Evolutionary conservation across 805 yeast species (phyloP).

Genomic region (Wickerhamiella domercqiae): DNA sequence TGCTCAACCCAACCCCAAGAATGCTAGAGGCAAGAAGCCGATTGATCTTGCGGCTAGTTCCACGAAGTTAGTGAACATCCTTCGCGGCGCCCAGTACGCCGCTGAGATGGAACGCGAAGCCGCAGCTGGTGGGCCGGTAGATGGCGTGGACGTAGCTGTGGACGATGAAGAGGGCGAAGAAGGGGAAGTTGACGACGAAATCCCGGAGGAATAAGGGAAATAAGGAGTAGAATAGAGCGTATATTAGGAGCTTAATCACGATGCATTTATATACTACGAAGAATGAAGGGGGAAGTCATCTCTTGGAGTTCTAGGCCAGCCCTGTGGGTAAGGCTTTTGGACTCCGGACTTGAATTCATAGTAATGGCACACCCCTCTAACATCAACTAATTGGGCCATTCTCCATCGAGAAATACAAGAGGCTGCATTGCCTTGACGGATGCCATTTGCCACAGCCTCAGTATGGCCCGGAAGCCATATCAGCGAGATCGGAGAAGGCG

Average conservation of each 20-base stretch:
- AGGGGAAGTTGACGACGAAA: slow-evolving; percentile 5
- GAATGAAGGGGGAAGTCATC: no score
- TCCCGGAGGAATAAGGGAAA: neutral
- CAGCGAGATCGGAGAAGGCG: slow-evolving; percentile 11
- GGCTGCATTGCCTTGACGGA: slow-evolving; percentile 18
- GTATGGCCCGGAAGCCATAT: slow-evolving; percentile 11
- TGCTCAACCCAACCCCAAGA: slow-evolving; percentile 48
- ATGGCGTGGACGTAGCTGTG: slow-evolving; percentile 8
- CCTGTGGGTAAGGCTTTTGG: slow-evolving; percentile 10
- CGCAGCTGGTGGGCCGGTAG: slow-evolving; percentile 13
- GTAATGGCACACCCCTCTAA: no score
- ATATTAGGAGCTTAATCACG: no score
- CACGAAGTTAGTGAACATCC: slow-evolving; percentile 41
- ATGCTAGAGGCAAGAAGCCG: slow-evolving; percentile 56
- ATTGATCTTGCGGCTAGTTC: slow-evolving; percentile 46
- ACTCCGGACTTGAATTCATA: no score
- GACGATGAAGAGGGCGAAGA: slow-evolving; percentile 8
- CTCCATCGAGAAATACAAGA: no score
- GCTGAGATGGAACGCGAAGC: slow-evolving; percentile 16
- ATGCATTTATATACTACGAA: no score
- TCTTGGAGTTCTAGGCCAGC: slow-evolving; percentile 14
- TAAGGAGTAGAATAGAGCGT: no score
- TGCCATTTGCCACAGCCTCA: slow-evolving; percentile 17
- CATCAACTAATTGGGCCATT: no score
- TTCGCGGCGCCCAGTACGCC: slow-evolving; percentile 63